Conservation (phyloP, 2,329 filamentous ascomycete species). For the Fusarium staphyleae region DNA sequence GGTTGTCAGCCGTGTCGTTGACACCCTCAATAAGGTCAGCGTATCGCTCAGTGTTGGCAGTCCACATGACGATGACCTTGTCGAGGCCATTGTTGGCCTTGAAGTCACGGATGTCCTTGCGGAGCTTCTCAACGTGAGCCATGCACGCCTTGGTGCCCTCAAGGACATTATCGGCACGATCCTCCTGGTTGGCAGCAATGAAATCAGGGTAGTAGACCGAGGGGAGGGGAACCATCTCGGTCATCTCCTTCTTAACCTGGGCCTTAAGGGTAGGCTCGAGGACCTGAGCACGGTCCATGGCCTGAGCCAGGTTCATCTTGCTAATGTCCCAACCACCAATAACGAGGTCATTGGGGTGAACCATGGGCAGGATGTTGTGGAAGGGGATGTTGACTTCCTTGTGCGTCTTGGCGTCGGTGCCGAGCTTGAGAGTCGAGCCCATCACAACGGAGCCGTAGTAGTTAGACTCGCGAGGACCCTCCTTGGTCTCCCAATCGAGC, state of each 20-base stretch:
- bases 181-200: slow-evolving; percentile 98
- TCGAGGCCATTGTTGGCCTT: slow-evolving; percentile 84
- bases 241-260: slow-evolving; percentile 92
- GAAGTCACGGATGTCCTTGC: slow-evolving; percentile 93
- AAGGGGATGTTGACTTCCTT: slow-evolving; percentile 97
- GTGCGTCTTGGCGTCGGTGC: slow-evolving; percentile 81
- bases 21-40: slow-evolving; percentile 86
- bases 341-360: slow-evolving; percentile 93
- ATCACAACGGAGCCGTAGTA: slow-evolving; percentile 99
- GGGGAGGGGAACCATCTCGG: slow-evolving; percentile 83
- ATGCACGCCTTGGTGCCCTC: slow-evolving; percentile 82
- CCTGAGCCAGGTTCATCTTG: slow-evolving; percentile 82
- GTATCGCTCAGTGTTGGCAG: slow-evolving; percentile 97
- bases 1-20: slow-evolving; percentile 96
- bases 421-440: slow-evolving; percentile 96
- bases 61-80: slow-evolving; percentile 98
- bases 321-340: slow-evolving; percentile 99
- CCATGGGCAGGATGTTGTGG: slow-evolving; percentile 92
- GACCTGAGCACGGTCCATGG: slow-evolving; percentile 96
- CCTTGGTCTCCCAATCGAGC: slow-evolving; percentile 91
- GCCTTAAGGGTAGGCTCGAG: slow-evolving; percentile 94
- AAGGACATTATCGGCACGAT: slow-evolving; percentile 90
- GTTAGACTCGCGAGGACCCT: slow-evolving; percentile 84
- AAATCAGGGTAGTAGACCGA: slow-evolving; percentile 99
- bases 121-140: slow-evolving; percentile 91